phyloP scores from a whole-genome alignment of 2,329 filamentous ascomycete species.

The Stenocarpella maydis region DNA sequence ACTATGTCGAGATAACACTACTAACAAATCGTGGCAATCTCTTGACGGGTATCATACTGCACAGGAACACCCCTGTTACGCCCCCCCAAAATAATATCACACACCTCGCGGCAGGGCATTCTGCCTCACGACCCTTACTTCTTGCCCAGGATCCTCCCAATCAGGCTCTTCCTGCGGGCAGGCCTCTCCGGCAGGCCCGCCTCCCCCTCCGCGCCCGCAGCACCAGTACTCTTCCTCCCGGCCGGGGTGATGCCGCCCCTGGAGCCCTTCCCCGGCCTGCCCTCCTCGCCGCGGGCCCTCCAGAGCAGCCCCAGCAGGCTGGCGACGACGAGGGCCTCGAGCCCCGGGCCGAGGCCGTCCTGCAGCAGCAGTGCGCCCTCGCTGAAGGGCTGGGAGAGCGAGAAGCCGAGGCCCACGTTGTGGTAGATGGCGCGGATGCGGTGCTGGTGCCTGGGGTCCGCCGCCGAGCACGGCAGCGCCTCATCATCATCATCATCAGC shows the following conservation, averaged over 20 bases:
- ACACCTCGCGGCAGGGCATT: too few relatives aligned
- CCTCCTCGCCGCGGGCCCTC: conserved; percentile 24
- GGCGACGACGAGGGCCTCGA: conserved; percentile 32
- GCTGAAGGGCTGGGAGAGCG: conserved; percentile 31
- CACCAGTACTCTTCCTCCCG: conserved; percentile 13
- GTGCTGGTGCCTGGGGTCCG: conserved; percentile 1
- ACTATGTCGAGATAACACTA: too few relatives aligned
- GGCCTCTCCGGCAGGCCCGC: neutral
- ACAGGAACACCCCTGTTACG: neutral
- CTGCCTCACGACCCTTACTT: neutral
- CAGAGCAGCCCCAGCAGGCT: conserved; percentile 34
- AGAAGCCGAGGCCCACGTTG: conserved; percentile 35
- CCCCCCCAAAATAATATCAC: neutral
- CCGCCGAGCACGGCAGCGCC: conserved; percentile 12
- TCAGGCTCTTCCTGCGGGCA: conserved; percentile 22
- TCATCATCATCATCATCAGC: neutral
- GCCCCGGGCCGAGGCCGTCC: conserved; percentile 22
- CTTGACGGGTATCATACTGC: conserved; percentile 16
- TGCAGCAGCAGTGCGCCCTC: conserved; percentile 33
- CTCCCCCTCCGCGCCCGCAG: neutral
- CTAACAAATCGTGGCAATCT: neutral
- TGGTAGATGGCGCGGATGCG: conserved; percentile 34
- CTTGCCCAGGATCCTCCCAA: conserved; percentile 32
- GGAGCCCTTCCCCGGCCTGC: conserved; percentile 27
- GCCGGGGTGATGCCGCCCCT: conserved; percentile 2